Conservation (phyloP, 768 basidiomycete genomes). For the Phallus indusiatus region DNA sequence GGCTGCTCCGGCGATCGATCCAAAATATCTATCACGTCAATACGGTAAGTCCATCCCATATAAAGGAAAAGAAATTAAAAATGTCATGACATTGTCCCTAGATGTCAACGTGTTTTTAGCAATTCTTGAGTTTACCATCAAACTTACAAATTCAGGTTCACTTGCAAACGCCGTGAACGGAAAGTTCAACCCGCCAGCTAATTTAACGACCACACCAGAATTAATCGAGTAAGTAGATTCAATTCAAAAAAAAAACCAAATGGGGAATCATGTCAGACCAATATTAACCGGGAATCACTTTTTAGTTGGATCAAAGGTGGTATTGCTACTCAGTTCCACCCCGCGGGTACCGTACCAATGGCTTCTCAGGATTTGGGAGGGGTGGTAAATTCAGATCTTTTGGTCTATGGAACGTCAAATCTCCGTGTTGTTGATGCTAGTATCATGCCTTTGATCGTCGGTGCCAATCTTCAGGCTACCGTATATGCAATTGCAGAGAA, state of each 20-base stretch:
- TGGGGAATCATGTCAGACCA: not conserved
- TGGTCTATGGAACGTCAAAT: constrained; percentile 33
- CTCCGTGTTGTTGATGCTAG: constrained; percentile 40
- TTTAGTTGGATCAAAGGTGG: constrained; percentile 20
- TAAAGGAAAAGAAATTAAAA: no score
- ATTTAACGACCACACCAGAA: not conserved
- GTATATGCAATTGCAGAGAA: constrained; percentile 48
- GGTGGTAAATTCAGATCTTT: constrained; percentile 21
- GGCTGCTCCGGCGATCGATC: constrained; percentile 28
- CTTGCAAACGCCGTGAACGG: not conserved
- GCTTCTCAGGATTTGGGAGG: constrained; percentile 8
- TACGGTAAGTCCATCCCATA: not conserved
- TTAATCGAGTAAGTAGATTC: not conserved
- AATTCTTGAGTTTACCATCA: not conserved
- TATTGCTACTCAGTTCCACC: constrained; percentile 9
- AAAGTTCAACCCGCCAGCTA: not conserved
- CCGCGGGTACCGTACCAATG: constrained; percentile 8
- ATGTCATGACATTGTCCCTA: not conserved
- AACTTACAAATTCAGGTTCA: not conserved
- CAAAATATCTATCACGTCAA: constrained; percentile 21
- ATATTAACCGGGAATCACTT: not conserved
- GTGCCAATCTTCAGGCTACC: constrained; percentile 37
- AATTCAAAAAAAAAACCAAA: not conserved
- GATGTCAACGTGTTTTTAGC: not conserved
- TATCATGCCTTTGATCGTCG: constrained; percentile 34